Conservation (phyloP, 441 rosid species). For the Euphorbia corollata region DNA sequence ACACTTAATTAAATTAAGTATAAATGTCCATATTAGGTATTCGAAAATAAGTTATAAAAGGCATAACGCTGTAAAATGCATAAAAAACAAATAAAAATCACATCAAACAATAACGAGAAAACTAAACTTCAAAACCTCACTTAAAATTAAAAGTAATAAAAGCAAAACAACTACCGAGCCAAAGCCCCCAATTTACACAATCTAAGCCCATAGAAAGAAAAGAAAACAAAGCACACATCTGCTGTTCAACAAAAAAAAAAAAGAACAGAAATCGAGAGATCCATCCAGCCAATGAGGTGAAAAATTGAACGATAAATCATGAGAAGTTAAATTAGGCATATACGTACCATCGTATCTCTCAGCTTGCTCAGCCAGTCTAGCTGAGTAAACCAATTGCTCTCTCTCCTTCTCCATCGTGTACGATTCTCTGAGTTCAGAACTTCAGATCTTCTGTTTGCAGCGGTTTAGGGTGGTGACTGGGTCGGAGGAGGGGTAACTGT, state of each 20-base stretch:
- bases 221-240: not conserved
- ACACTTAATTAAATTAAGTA: not conserved
- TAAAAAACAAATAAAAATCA: not conserved
- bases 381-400: constrained; percentile 71
- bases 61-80: not conserved
- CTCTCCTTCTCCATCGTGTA: constrained; percentile 60
- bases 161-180: not conserved
- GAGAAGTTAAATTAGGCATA: constrained; percentile 13
- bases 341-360: constrained; percentile 62
- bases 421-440: not conserved
- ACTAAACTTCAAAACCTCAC: not conserved
- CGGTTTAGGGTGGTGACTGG: constrained; percentile 6
- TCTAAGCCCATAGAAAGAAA: not conserved
- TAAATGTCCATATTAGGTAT: not conserved
- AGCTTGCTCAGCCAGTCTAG: constrained; percentile 86
- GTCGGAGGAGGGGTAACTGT: not conserved
- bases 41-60: not conserved
- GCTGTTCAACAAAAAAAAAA: not conserved
- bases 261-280: constrained; percentile 3
- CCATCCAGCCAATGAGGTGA: not conserved
- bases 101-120: not conserved
- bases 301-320: not conserved
- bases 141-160: not conserved
- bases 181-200: not conserved
- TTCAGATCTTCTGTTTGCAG: not conserved